Base-by-base conservation (phyloP, 306 rosid species). In the Trichosanthes cucumerina region DNA sequence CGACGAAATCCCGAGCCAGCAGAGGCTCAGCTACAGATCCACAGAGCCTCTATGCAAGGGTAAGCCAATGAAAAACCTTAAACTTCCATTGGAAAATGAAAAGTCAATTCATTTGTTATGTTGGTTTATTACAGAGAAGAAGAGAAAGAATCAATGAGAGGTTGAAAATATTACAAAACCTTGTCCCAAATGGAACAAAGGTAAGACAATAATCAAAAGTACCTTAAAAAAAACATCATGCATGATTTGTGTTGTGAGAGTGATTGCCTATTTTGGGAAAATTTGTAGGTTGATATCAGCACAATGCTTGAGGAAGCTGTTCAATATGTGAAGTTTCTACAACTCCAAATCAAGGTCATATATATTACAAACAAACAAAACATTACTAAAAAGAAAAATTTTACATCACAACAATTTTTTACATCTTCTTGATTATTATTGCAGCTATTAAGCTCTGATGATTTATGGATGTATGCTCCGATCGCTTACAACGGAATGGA, bases 251-350 rank as follows among this genome's bases (percentile, higher is more conserved):
- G 47, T 39, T 39, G 44, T 24, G 19, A 65, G 36, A 65, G 14
- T 41, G 11, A 8, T 73, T 9, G 78, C 23, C 19, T 80, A 4
- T 49, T 13, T 69, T 81, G 43, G 38, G 81, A 83, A 80, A 16
- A 1, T 2, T 28, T 89, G 65, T 82, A 94, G 97, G 97, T 95
- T 75, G 98, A 95, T 86, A 91, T 91, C 78, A 92, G 97, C 90
- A 95, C 97, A 82, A 95, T 95, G 97, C 99, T 95, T 46, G 99
- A 95, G 84, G 99, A 95, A 87, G 97, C 96, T 68, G 97, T 91
- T 70, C 90, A 86, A 39, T 92, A 95, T 84, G 99, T 95, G 73
- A 92, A 91, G 83, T 92, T 95, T 73, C 82, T 95, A 65, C 97
- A 91, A 80, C 93, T 91, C 68, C 99, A 95, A 86, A 91, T 92